These are phyloP conservation scores for Xylariaceae sp. DNA, from an alignment of 2,329 filamentous ascomycete species.

Conservation along the genomic window DNA sequence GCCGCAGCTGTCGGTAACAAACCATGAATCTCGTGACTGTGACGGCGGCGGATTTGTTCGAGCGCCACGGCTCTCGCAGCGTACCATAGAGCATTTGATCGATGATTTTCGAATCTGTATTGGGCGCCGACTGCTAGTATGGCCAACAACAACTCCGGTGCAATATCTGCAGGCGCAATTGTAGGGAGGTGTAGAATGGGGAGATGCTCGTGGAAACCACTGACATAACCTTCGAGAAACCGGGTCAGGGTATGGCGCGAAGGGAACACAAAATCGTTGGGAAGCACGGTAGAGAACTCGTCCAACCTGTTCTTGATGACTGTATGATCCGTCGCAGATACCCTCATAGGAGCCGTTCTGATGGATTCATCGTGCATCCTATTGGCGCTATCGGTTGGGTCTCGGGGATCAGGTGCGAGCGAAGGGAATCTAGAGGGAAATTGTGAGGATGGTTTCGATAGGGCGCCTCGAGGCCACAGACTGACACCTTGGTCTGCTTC, in stretches of 20 bases:
- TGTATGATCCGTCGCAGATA: conserved; percentile 61
- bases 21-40: conserved; percentile 63
- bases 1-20: conserved; percentile 63
- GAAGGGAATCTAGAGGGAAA: conserved; percentile 63
- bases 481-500: conserved; percentile 61
- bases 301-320: conserved; percentile 65
- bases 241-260: conserved; percentile 72
- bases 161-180: conserved; percentile 66
- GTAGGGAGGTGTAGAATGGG: conserved; percentile 73
- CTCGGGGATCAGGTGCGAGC: conserved; percentile 59
- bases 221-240: conserved; percentile 74
- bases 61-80: conserved; percentile 63
- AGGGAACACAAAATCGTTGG: conserved; percentile 70
- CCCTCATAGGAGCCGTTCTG: conserved; percentile 51
- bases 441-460: conserved; percentile 57
- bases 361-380: conserved; percentile 51
- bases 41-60: conserved; percentile 64
- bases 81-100: conserved; percentile 67
- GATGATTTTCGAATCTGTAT: conserved; percentile 67
- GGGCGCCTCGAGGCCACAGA: conserved; percentile 56
- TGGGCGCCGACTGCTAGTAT: conserved; percentile 72
- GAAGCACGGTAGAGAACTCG: conserved; percentile 66
- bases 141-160: conserved; percentile 71
- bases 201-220: conserved; percentile 66
- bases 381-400: conserved; percentile 47